Evolutionary conservation across 208 protist species (phyloP).

Genomic region (Leishmania aethiopica): DNA sequence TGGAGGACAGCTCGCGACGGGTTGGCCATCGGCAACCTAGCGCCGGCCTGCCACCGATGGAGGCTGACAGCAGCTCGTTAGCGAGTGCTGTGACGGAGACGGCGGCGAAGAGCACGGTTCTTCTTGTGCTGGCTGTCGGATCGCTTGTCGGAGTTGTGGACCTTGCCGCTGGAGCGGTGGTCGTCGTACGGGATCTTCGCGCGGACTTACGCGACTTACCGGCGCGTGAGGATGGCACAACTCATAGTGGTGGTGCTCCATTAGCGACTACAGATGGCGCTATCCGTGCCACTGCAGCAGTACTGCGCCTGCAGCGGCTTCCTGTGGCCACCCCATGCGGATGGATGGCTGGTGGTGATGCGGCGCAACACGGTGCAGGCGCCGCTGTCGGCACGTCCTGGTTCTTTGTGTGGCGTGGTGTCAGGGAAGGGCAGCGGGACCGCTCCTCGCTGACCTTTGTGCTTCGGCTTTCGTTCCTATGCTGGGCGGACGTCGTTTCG

Average conservation of each 20-base stretch:
- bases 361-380: neutral
- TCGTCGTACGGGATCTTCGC: constrained; percentile 17
- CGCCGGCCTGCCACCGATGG: neutral
- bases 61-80: neutral
- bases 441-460: neutral
- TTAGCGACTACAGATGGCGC: neutral
- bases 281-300: neutral
- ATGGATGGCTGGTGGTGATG: constrained; percentile 2
- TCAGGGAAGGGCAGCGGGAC: neutral
- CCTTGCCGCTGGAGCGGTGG: constrained; percentile 11
- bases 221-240: neutral
- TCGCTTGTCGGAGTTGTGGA: constrained; percentile 18
- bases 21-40: neutral
- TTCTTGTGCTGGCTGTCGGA: constrained; percentile 19
- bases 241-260: neutral
- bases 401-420: constrained; percentile 9
- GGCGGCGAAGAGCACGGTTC: neutral
- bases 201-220: neutral
- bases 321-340: constrained; percentile 5
- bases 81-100: neutral
- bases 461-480: constrained; percentile 4
- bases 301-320: constrained; percentile 11
- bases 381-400: constrained; percentile 5
- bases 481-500: neutral
- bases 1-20: no score